Evolutionary conservation across 331 rosid genomes (phyloP).

Genomic region (Cucumis variabilis): DNA sequence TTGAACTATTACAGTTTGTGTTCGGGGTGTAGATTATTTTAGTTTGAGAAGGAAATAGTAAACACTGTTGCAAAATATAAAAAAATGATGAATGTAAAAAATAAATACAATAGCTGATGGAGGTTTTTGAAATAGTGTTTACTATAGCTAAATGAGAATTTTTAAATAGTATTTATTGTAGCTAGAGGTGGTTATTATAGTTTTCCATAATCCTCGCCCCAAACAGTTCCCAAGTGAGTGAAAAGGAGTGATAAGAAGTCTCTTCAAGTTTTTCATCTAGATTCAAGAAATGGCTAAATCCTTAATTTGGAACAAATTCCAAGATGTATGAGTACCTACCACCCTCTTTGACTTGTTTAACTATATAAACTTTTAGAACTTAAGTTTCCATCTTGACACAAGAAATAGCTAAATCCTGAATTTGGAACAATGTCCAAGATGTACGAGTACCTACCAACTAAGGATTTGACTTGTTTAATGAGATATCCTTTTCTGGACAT

Average conservation of each 20-base stretch:
- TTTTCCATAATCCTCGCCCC: too few relatives aligned
- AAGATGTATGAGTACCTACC: constrained; percentile 5
- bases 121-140: too few relatives aligned
- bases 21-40: too few relatives aligned
- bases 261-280: constrained; percentile 16
- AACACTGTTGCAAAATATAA: too few relatives aligned
- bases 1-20: too few relatives aligned
- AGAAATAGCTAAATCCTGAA: neutral
- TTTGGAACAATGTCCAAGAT: constrained; percentile 9
- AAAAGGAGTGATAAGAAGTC: neutral
- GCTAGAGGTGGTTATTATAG: too few relatives aligned
- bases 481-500: neutral
- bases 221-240: neutral
- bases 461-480: neutral
- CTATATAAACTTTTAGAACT: neutral
- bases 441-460: neutral
- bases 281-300: neutral
- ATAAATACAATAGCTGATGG: too few relatives aligned
- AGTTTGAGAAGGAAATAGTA: too few relatives aligned
- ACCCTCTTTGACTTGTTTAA: neutral
- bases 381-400: neutral
- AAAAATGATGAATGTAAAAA: too few relatives aligned
- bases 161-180: too few relatives aligned
- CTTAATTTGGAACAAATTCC: constrained; percentile 15
- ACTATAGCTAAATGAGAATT: too few relatives aligned